Conservation (phyloP, 768 basidiomycete genomes). For the Boletus speciosus region DNA sequence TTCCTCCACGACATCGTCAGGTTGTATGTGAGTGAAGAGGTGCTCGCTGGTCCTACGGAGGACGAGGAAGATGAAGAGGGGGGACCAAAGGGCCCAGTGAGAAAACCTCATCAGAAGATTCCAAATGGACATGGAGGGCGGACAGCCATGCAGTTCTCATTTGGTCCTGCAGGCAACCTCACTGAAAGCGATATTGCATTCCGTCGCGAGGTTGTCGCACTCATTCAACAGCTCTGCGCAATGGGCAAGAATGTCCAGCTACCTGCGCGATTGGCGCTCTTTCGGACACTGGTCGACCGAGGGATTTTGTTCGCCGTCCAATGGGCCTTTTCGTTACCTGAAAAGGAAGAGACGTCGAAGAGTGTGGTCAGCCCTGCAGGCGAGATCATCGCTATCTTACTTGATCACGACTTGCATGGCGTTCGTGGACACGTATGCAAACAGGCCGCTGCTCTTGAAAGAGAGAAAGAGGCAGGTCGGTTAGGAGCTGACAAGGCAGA, state of each 20-base stretch:
- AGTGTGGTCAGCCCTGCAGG: conserved; percentile 77
- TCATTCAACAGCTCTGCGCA: conserved; percentile 87
- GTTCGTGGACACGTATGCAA: conserved; percentile 83
- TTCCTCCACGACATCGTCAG: conserved; percentile 79
- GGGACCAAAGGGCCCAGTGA: conserved; percentile 30
- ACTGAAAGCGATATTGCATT: conserved; percentile 52
- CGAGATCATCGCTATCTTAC: conserved; percentile 76
- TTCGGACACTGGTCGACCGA: conserved; percentile 82
- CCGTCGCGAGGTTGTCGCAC: conserved; percentile 75
- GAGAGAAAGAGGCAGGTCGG: conserved; percentile 55
- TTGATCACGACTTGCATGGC: conserved; percentile 89
- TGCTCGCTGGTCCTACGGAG: conserved; percentile 43
- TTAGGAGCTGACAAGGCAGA: conserved; percentile 61
- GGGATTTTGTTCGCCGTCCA: conserved; percentile 90
- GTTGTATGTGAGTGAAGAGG: conserved; percentile 70
- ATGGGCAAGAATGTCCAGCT: conserved; percentile 98
- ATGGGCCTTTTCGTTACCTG: conserved; percentile 78
- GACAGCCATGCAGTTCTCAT: conserved; percentile 42
- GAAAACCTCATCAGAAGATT: conserved; percentile 41
- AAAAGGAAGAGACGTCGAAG: conserved; percentile 47
- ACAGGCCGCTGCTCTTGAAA: conserved; percentile 70
- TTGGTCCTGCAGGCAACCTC: conserved; percentile 53
- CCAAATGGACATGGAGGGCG: conserved; percentile 25
- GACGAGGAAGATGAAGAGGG: conserved; percentile 26
- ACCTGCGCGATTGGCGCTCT: conserved; percentile 78